Conservation (phyloP, 495 filamentous ascomycete species). For the Hyaloscypha bicolor region DNA sequence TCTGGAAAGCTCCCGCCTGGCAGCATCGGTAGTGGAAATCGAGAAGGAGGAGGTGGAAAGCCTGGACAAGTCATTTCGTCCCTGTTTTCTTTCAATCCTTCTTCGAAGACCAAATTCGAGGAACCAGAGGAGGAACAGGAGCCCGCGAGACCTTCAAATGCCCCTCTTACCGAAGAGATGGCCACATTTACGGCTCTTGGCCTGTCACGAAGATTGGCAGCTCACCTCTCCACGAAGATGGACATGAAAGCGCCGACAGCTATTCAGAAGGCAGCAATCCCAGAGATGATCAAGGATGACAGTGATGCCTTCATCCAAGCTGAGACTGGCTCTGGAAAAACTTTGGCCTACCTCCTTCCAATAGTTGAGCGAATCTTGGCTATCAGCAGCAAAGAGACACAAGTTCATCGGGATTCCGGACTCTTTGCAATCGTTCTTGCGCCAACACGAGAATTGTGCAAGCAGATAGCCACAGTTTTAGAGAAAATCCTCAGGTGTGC, state of each 20-base stretch:
- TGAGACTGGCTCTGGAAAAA: constrained; percentile 97
- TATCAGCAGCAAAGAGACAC: constrained; percentile 58
- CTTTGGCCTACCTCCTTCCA: constrained; percentile 87
- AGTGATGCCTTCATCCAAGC: constrained; percentile 95
- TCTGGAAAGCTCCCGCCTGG: constrained; percentile 28
- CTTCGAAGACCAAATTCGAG: constrained; percentile 57
- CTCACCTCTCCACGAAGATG: constrained; percentile 82
- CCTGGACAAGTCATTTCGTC: constrained; percentile 76
- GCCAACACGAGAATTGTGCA: constrained; percentile 89
- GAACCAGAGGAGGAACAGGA: constrained; percentile 39
- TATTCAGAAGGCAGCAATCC: constrained; percentile 87
- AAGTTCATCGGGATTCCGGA: constrained; percentile 78
- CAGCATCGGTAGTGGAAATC: constrained; percentile 27
- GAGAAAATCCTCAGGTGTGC: constrained; percentile 80
- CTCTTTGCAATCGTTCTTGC: constrained; percentile 90
- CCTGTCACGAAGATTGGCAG: constrained; percentile 73
- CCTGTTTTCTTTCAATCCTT: constrained; percentile 86
- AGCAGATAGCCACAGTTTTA: constrained; percentile 85
- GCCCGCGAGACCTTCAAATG: constrained; percentile 82
- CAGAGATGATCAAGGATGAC: constrained; percentile 76
- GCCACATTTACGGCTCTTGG: constrained; percentile 84
- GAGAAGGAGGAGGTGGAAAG: constrained; percentile 32
- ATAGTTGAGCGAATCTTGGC: constrained; percentile 86
- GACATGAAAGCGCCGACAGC: constrained; percentile 89
- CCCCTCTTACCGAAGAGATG: constrained; percentile 81